Evolutionary conservation across 2,329 filamentous ascomycete genomes (phyloP), one percentile per base, ranked within the genome.

Genomic region (Aspergillus ustus): DNA sequence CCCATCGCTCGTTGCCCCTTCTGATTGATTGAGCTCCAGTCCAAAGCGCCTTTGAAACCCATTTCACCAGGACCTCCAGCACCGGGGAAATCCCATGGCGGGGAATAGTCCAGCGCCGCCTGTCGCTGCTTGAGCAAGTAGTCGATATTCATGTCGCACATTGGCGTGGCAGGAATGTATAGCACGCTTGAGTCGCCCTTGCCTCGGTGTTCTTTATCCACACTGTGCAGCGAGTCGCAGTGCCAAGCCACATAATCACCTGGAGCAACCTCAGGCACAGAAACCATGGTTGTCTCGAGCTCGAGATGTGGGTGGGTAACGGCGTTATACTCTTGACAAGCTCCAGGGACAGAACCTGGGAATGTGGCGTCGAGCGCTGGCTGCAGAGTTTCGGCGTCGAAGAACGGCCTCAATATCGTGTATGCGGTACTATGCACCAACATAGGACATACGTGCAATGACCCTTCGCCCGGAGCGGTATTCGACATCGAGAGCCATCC

Each of bases 161-260:
- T 83, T 0, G 93, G 93, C 58, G 91, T 95, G 0, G 91, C 89
- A 0, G 93, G 93, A 59, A 97, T 96, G 71, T 97, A 97, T 62
- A 97, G 72, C 0, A 97, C 93, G 68, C 89, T 93, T 0, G 91
- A 92, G 75, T 97, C 93, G 0, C 80, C 76, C 1, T 78, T 82
- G 1, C 93, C 94, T 1, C 76, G 77, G 73, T 97, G 93, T 1
- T 88, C 82, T 66, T 87, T 89, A 78, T 97, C 93, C 0, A 97
- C 93, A 0, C 92, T 87, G 73, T 97, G 93, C 52, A 96, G 90
- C 13, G 82, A 73, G 63, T 93, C 91, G 73, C 91, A 94, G 73
- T 96, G 92, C 92, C 92, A 85, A 68, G 87, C 81, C 2, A 96
- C 88, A 69, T 88, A 92, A 72, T 93, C 91, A 1, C 91, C 91